Conservation (phyloP, 352 stramenopile species). For the Peronospora tabacina region DNA sequence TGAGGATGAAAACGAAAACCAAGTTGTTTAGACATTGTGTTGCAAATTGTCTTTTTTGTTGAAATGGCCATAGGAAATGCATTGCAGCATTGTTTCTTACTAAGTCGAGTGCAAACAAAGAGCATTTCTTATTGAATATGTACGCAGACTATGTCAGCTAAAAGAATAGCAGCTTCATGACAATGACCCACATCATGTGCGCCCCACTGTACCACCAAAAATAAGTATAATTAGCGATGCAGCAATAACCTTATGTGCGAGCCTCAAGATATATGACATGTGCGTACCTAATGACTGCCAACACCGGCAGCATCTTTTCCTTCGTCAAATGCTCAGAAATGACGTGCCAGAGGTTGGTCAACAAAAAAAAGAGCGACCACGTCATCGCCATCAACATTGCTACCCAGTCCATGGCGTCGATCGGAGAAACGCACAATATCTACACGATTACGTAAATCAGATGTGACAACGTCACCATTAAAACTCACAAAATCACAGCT, state of each 20-base stretch:
- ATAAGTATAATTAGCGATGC: conserved; percentile 3
- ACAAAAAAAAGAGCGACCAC: conserved; percentile 79
- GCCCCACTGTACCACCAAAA: conserved; percentile 36
- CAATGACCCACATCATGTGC: conserved; percentile 75
- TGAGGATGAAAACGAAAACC: conserved; percentile 29
- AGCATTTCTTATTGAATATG: conserved; percentile 15
- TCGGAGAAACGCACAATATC: conserved; percentile 68
- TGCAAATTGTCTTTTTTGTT: conserved; percentile 1
- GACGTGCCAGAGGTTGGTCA: conserved; percentile 70
- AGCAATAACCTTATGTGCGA: not conserved
- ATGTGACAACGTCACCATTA: not conserved
- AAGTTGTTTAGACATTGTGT: conserved; percentile 25
- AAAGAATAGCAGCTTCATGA: conserved; percentile 86
- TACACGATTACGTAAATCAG: conserved; percentile 15
- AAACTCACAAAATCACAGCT: conserved; percentile 4
- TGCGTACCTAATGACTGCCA: conserved; percentile 71
- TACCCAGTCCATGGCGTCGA: conserved; percentile 76
- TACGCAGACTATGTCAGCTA: conserved; percentile 29
- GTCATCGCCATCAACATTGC: conserved; percentile 72
- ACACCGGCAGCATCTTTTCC: conserved; percentile 80
- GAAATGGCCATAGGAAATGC: not conserved
- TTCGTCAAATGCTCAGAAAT: conserved; percentile 77
- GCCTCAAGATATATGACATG: not conserved
- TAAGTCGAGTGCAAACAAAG: conserved; percentile 8
- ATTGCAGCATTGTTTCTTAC: conserved; percentile 1